Evolutionary conservation across 169 alveolate species (phyloP).

Genomic region (Babesia ovata): DNA sequence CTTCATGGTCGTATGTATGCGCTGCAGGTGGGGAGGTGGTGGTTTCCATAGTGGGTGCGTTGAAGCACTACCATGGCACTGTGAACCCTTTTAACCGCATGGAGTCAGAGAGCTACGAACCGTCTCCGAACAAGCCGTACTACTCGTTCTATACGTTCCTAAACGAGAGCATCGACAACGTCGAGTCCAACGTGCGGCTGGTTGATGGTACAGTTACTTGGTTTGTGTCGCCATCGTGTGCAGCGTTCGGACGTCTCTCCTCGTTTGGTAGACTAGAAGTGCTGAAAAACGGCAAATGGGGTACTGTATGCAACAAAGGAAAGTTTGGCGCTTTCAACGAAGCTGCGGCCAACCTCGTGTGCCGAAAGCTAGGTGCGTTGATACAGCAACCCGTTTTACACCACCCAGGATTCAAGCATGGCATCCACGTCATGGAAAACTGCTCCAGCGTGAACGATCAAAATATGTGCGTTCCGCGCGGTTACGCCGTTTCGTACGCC

Average conservation of each 20-base stretch:
- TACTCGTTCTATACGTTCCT: slow-evolving; percentile 57
- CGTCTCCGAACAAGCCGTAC: slow-evolving; percentile 56
- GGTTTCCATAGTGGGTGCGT: slow-evolving; percentile 76
- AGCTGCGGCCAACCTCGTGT: slow-evolving; percentile 83
- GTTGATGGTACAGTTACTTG: slow-evolving; percentile 81
- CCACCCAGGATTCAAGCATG: slow-evolving; percentile 78
- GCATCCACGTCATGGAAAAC: slow-evolving; percentile 74
- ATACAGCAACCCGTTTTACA: neutral
- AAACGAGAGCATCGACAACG: slow-evolving; percentile 83
- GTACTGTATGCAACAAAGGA: slow-evolving; percentile 81
- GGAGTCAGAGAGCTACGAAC: slow-evolving; percentile 63
- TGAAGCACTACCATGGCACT: slow-evolving; percentile 74
- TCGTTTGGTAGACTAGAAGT: slow-evolving; percentile 85
- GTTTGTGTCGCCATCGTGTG: neutral
- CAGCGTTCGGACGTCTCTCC: slow-evolving; percentile 77
- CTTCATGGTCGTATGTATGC: neutral
- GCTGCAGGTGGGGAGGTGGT: slow-evolving; percentile 85
- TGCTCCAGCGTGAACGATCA: slow-evolving; percentile 79
- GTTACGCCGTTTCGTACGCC: slow-evolving; percentile 80
- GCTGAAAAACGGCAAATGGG: slow-evolving; percentile 74
- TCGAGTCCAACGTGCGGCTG: slow-evolving; percentile 83
- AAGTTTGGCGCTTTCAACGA: slow-evolving; percentile 73
- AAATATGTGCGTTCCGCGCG: slow-evolving; percentile 81
- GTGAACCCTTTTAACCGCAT: slow-evolving; percentile 27
- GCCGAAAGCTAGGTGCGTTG: slow-evolving; percentile 76